Evolutionary conservation across 2,329 filamentous ascomycete species (phyloP), one percentile per base, ranked within the genome.

Genomic region (Ampelomyces quisqualis): DNA sequence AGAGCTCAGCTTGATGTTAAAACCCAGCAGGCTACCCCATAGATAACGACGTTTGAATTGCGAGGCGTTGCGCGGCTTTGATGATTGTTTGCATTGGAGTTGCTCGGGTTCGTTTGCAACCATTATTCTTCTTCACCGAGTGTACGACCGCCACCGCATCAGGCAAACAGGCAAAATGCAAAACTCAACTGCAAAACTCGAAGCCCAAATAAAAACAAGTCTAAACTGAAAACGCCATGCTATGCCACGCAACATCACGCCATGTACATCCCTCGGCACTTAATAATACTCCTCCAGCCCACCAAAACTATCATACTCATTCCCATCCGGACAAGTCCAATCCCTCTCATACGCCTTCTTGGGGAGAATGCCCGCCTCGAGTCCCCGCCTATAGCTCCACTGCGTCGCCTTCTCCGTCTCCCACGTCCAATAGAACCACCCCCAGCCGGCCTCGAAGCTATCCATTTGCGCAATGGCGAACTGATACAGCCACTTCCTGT

Each of bases 381-480:
- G 73, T 0, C 89, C 90, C 50, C 82, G 76, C 69, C 90, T 83
- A 73, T 93, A 95, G 66, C 90, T 95, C 93, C 93, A 98, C 71
- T 96, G 89, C 45, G 83, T 76, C 34, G 86, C 84, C 51, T 71
- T 77, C 74, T 97, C 91, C 20, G 91, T 95, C 70, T 90, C 81
- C 91, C 93, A 95, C 22, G 90, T 97, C 93, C 93, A 98, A 72
- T 98, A 98, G 73, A 95, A 96, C 93, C 93, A 98, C 34, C 93
- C 93, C 85, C 87, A 93, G 5, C 88, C 89, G 49, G 85, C 83
- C 69, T 97, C 91, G 62, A 97, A 98, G 44, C 84, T 88, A 57
- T 85, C 78, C 88, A 98, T 98, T 73, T 98, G 93, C 38, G 90
- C 93, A 70, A 95, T 85, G 5, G 93, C 93, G 70, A 97, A 97